Evolutionary conservation across 495 filamentous ascomycete genomes (phyloP), one percentile per base, ranked within the genome.

Genomic region (Trichodelitschia bisporula): DNA sequence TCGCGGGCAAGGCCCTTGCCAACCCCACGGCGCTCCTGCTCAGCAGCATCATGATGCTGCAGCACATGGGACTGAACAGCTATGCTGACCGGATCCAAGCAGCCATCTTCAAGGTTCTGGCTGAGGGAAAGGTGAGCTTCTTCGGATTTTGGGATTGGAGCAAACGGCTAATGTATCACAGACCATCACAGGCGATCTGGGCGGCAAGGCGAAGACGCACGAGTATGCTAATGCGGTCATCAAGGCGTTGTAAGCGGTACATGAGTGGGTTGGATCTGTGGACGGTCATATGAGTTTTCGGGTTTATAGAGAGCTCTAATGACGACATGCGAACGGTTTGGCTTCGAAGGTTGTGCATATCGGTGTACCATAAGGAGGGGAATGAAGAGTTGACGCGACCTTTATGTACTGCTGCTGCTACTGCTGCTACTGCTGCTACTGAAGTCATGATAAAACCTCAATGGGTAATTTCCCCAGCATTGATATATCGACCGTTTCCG

Each of bases 31-130:
- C 83, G 34, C 62, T 92, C 37, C 64, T 95, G 31, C 66, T 92
- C 40, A 75, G 67, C 54, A 77, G 70, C 47, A 80, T 92, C 55
- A 95, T 95, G 86, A 95, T 97, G 86, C 57, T 97, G 66, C 76
- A 89, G 51, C 89, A 95, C 58, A 95, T 97, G 89, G 74, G 73
- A 40, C 61, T 95, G 32, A 65, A 61, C 45, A 64, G 79, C 34
- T 69, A 93, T 47, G 86, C 89, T 32, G 56, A 65, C 46, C 69
- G 66, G 45, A 95, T 97, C 46, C 77, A 92, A 64, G 77, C 65
- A 49, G 86, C 89, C 30, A 89, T 78, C 42, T 93, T 97, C 51
- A 76, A 72, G 46, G 90, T 80, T 19, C 62, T 97, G 32, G 72
- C 80, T 15, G 84, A 97, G 61, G 86, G 89, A 54, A 92, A 90